phyloP scores from a whole-genome alignment of 164 flowering plant species.

The Sextonia rubra region DNA sequence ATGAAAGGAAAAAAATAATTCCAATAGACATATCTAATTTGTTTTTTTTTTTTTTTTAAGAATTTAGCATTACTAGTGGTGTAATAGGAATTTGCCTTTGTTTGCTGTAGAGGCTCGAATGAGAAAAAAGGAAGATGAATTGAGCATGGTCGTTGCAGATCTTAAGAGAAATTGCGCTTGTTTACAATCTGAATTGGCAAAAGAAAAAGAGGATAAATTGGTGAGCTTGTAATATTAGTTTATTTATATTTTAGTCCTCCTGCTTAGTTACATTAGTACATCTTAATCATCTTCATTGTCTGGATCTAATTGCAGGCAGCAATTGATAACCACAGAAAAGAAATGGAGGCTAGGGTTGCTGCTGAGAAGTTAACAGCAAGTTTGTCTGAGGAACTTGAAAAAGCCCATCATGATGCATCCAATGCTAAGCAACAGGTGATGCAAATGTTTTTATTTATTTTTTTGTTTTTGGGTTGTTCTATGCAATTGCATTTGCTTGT shows the following conservation, averaged over 20 bases:
- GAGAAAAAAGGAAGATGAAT: conserved; percentile 59
- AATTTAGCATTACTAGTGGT: not conserved
- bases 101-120: conserved; percentile 35
- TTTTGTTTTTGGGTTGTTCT: not conserved
- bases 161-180: conserved; percentile 35
- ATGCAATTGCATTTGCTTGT: not conserved
- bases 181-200: conserved; percentile 42
- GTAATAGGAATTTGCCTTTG: not conserved
- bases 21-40: not conserved
- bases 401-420: conserved; percentile 38
- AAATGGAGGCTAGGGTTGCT: conserved; percentile 45
- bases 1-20: not conserved
- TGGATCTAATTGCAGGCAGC: conserved; percentile 35
- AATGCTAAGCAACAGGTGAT: conserved; percentile 66
- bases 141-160: conserved; percentile 43
- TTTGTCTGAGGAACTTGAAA: conserved; percentile 47
- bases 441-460: not conserved
- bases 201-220: conserved; percentile 63
- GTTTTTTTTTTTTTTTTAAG: not conserved
- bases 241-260: not conserved
- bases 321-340: conserved; percentile 37
- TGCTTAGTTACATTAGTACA: not conserved
- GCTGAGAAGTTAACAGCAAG: conserved; percentile 43
- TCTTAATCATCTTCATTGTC: not conserved
- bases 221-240: conserved; percentile 26